Evolutionary conservation across 164 flowering plant genomes (phyloP).

Genomic region (Annona squamosa): DNA sequence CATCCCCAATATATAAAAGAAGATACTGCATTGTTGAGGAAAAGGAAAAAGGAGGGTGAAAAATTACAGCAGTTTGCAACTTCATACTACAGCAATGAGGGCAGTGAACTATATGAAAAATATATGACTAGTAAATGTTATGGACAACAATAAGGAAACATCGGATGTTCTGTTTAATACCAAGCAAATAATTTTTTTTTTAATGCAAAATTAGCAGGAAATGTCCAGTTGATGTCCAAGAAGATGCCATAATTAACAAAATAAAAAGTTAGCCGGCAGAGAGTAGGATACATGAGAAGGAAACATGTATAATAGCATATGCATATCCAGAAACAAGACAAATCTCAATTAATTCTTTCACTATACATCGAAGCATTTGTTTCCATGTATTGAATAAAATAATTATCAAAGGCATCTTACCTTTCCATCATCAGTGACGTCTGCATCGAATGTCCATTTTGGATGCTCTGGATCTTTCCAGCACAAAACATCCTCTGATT

Average conservation of each 20-base stretch:
- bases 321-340: too few relatives aligned
- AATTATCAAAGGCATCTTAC: conserved; percentile 24
- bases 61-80: not conserved
- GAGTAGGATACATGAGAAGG: too few relatives aligned
- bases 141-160: not conserved
- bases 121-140: not conserved
- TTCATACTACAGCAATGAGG: not conserved
- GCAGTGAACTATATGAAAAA: not conserved
- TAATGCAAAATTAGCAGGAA: too few relatives aligned
- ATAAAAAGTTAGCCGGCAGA: too few relatives aligned
- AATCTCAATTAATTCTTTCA: too few relatives aligned
- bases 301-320: too few relatives aligned
- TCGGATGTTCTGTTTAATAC: not conserved
- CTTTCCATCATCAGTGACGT: conserved; percentile 88
- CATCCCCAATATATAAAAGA: conserved; percentile 50
- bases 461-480: conserved; percentile 89
- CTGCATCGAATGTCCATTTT: conserved; percentile 39
- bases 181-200: too few relatives aligned
- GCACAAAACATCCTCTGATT: conserved; percentile 84
- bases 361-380: too few relatives aligned
- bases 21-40: conserved; percentile 50
- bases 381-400: too few relatives aligned
- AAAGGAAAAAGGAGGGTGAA: not conserved
- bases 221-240: too few relatives aligned
- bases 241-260: too few relatives aligned